Conservation (phyloP, 768 basidiomycete species). For the Termitomyces sp. region DNA sequence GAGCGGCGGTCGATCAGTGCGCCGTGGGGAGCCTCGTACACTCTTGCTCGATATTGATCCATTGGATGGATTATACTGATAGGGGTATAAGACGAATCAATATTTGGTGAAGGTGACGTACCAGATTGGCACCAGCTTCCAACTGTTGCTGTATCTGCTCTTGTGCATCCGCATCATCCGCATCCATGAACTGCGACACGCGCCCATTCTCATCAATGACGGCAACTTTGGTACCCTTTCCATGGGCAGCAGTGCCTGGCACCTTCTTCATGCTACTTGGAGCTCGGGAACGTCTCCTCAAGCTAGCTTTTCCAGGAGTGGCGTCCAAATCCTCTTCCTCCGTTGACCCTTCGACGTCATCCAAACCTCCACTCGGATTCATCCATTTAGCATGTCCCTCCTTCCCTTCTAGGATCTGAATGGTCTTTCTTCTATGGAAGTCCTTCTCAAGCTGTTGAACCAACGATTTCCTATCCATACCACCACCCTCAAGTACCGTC, state of each 20-base stretch:
- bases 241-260: not conserved
- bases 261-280: slow-evolving; percentile 26
- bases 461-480: slow-evolving; percentile 78
- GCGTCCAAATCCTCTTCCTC: slow-evolving; percentile 50
- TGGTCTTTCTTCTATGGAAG: slow-evolving; percentile 80
- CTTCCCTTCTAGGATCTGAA: slow-evolving; percentile 80
- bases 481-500: slow-evolving; percentile 62
- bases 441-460: slow-evolving; percentile 79
- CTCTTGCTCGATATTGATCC: slow-evolving; percentile 64
- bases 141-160: slow-evolving; percentile 87
- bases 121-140: slow-evolving; percentile 68
- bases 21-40: slow-evolving; percentile 65
- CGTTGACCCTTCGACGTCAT: slow-evolving; percentile 30
- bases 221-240: slow-evolving; percentile 21
- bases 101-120: slow-evolving; percentile 31
- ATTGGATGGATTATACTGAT: slow-evolving; percentile 59
- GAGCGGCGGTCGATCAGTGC: slow-evolving; percentile 43
- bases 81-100: not conserved
- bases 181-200: slow-evolving; percentile 86
- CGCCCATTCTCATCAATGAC: slow-evolving; percentile 48
- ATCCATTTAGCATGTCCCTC: slow-evolving; percentile 31
- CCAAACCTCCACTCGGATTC: slow-evolving; percentile 16
- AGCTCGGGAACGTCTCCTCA: slow-evolving; percentile 33
- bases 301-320: slow-evolving; percentile 54
- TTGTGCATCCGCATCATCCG: slow-evolving; percentile 77